These are phyloP conservation scores for Lachancea nothofagi DNA, from an alignment of 805 yeast species.

Conservation along the genomic window DNA sequence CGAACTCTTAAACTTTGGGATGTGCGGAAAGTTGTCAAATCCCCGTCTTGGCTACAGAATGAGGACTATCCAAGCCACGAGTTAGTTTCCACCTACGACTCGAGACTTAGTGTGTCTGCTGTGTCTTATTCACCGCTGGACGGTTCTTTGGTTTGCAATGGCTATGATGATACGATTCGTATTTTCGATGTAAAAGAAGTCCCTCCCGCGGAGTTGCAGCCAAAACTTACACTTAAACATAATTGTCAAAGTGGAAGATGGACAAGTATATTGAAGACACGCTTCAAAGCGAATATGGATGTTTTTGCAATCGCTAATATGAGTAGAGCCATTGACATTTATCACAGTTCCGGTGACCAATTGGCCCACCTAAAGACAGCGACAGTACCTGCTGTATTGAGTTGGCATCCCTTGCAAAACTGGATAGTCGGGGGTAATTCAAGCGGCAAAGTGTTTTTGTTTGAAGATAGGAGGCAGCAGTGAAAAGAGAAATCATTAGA, in stretches of 20 bases:
- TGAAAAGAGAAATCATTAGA: neutral
- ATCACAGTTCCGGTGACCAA: slow-evolving; percentile 68
- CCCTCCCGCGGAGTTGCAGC: slow-evolving; percentile 40
- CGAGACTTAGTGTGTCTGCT: slow-evolving; percentile 76
- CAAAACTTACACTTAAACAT: slow-evolving; percentile 63
- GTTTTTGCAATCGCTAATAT: slow-evolving; percentile 91
- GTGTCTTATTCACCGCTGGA: slow-evolving; percentile 71
- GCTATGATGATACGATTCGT: slow-evolving; percentile 81
- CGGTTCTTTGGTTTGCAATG: slow-evolving; percentile 76
- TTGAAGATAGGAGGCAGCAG: slow-evolving; percentile 16
- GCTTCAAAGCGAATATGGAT: slow-evolving; percentile 72
- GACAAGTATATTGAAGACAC: slow-evolving; percentile 86
- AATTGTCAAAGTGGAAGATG: slow-evolving; percentile 97
- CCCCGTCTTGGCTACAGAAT: slow-evolving; percentile 53
- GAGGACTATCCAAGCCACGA: slow-evolving; percentile 39
- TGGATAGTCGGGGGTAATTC: slow-evolving; percentile 95
- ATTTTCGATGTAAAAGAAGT: slow-evolving; percentile 49
- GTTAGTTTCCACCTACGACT: slow-evolving; percentile 52
- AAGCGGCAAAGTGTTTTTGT: slow-evolving; percentile 79
- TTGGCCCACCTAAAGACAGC: slow-evolving; percentile 75
- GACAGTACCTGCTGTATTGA: slow-evolving; percentile 88
- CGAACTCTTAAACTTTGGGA: slow-evolving; percentile 86
- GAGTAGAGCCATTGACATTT: slow-evolving; percentile 83
- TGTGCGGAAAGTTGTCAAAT: slow-evolving; percentile 46
- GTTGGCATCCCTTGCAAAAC: slow-evolving; percentile 78